These are phyloP conservation scores for Yarrowia phangngaensis DNA, from an alignment of 805 yeast species.

Conservation along the genomic window DNA sequence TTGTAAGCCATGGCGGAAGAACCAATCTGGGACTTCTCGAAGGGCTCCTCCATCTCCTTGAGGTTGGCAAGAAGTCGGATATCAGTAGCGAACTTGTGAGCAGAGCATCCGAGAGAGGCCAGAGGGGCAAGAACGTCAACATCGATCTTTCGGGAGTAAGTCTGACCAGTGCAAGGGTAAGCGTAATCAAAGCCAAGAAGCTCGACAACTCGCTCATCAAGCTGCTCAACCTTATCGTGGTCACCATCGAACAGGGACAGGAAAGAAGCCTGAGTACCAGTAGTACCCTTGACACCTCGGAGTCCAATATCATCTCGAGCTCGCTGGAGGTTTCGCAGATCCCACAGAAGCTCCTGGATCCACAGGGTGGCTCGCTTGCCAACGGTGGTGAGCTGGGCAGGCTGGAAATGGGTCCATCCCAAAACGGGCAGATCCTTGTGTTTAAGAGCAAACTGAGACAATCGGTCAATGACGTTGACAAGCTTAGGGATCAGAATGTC, in stretches of 20 bases:
- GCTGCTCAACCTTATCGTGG: slow-evolving; percentile 90
- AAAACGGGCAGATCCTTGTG: slow-evolving; percentile 94
- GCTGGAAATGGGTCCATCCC: slow-evolving; percentile 99
- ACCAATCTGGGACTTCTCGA: slow-evolving; percentile 97
- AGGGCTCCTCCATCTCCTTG: slow-evolving; percentile 97
- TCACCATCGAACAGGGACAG: slow-evolving; percentile 92
- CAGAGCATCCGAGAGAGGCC: slow-evolving; percentile 90
- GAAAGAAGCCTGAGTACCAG: slow-evolving; percentile 98
- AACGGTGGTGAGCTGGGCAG: slow-evolving; percentile 97
- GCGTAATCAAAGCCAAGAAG: slow-evolving; percentile 90
- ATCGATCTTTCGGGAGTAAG: slow-evolving; percentile 97
- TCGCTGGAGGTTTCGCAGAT: slow-evolving; percentile 88
- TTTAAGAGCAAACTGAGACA: slow-evolving; percentile 80
- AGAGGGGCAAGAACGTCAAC: slow-evolving; percentile 90
- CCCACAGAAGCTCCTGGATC: slow-evolving; percentile 98
- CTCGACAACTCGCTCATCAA: slow-evolving; percentile 89
- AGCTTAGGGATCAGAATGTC: slow-evolving; percentile 90
- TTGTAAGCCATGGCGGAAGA: slow-evolving; percentile 99
- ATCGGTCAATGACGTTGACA: slow-evolving; percentile 90
- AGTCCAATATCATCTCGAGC: slow-evolving; percentile 95
- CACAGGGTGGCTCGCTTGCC: slow-evolving; percentile 97
- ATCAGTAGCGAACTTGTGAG: slow-evolving; percentile 97
- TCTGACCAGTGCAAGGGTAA: slow-evolving; percentile 97
- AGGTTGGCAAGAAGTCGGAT: slow-evolving; percentile 91
- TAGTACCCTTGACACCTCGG: slow-evolving; percentile 98